Percentiles rank a stretch among this genome's conserved stretches.
These are phyloP conservation scores for Colletotrichum sp. DNA, from an alignment of 2,329 filamentous ascomycete species.

Conservation along the genomic window DNA sequence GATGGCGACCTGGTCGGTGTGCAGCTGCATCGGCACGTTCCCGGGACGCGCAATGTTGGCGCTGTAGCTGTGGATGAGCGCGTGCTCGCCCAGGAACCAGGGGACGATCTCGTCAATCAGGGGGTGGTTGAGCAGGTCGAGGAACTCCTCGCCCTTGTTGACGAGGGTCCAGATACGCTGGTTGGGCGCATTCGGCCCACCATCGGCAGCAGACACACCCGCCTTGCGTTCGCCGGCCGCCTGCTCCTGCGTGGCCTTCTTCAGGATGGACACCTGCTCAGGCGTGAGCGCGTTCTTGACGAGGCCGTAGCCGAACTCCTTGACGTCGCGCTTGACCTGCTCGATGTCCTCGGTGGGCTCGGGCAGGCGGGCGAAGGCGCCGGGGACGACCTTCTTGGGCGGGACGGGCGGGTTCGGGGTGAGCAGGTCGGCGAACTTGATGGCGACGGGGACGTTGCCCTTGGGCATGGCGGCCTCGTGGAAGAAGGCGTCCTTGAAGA, in stretches of 20 bases:
- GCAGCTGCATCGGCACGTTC: background rate
- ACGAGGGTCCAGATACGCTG: slow-evolving; percentile 2
- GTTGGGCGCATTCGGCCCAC: background rate
- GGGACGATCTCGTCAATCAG: slow-evolving; percentile 5
- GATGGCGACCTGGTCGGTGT: slow-evolving; percentile 9
- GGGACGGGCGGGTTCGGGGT: background rate
- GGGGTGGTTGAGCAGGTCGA: slow-evolving; percentile 3
- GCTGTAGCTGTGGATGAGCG: slow-evolving; percentile 7
- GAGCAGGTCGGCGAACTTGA: background rate
- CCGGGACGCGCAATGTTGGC: slow-evolving; percentile 6
- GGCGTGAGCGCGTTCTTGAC: background rate
- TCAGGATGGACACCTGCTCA: background rate
- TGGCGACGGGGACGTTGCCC: background rate
- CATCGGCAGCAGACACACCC: background rate
- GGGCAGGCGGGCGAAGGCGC: background rate
- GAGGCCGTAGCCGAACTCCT: slow-evolving; percentile 8
- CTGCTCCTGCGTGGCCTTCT: background rate
- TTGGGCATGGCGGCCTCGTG: background rate
- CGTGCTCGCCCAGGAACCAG: slow-evolving; percentile 1
- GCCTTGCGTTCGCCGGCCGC: slow-evolving; percentile 2
- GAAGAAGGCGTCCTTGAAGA: slow-evolving; percentile 1
- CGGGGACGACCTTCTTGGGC: background rate
- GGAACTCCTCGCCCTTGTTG: slow-evolving; percentile 7
- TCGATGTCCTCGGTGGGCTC: slow-evolving; percentile 1
- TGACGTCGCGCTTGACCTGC: slow-evolving; percentile 1